These are phyloP conservation scores for Hyphodiscus hymeniophilus DNA, from an alignment of 495 filamentous ascomycete species.

Conservation along the genomic window DNA sequence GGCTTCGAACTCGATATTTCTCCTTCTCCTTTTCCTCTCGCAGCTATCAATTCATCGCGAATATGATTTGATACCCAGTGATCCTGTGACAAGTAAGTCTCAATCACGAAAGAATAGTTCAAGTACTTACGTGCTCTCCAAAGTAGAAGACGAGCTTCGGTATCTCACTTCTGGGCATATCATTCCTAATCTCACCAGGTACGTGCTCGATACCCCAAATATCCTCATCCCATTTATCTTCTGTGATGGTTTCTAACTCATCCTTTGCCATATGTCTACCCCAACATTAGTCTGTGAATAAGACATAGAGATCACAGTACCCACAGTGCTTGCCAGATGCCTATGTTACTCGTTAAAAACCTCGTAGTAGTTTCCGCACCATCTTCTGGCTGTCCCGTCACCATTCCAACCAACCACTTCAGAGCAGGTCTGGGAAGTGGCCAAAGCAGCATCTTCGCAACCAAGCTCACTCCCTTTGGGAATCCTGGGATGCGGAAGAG, in stretches of 20 bases:
- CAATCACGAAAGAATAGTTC: background rate
- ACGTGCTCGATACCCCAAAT: conserved; percentile 61
- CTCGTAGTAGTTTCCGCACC: conserved; percentile 50
- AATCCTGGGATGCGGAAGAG: conserved; percentile 47
- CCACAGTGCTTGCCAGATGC: conserved; percentile 64
- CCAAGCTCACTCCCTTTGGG: conserved; percentile 39
- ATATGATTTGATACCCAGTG: conserved; percentile 76
- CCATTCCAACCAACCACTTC: conserved; percentile 11
- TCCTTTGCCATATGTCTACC: conserved; percentile 55
- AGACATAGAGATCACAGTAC: conserved; percentile 24
- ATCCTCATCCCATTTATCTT: conserved; percentile 71
- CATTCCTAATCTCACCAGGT: conserved; percentile 25
- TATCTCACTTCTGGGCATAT: no score
- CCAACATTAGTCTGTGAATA: background rate
- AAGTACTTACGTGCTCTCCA: conserved; percentile 36
- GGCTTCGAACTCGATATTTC: conserved; percentile 39
- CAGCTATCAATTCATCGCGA: conserved; percentile 62
- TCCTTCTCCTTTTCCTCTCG: conserved; percentile 31
- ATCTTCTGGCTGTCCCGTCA: conserved; percentile 47
- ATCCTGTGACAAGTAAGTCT: conserved; percentile 33
- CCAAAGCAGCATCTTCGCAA: conserved; percentile 40
- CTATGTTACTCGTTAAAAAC: conserved; percentile 55
- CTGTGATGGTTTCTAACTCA: conserved; percentile 68
- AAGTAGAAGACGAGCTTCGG: conserved; percentile 73
- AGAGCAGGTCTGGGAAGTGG: conserved; percentile 15